Evolutionary conservation across 1,284 basidiomycete species (phyloP).

Genomic region (Rhodotorula glutinis): DNA sequence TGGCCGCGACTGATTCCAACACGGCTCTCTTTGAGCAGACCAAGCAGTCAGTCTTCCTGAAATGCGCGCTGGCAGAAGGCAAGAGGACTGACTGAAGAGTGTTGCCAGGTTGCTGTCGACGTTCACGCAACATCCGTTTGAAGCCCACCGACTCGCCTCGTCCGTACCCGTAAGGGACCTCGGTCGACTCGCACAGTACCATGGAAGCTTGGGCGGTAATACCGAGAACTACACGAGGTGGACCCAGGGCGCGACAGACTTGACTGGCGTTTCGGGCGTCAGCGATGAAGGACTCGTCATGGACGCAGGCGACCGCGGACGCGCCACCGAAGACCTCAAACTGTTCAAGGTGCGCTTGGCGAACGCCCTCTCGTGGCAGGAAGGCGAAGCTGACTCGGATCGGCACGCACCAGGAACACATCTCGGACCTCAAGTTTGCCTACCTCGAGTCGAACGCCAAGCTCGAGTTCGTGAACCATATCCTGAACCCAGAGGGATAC

Average conservation of each 20-base stretch:
- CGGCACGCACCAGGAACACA: constrained; percentile 18
- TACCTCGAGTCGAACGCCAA: constrained; percentile 38
- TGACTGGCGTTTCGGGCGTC: constrained; percentile 17
- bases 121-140: constrained; percentile 12
- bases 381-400: background rate
- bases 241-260: constrained; percentile 17
- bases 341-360: constrained; percentile 32
- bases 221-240: constrained; percentile 30
- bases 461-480: constrained; percentile 29
- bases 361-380: background rate
- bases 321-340: constrained; percentile 28
- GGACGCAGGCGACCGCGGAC: constrained; percentile 25
- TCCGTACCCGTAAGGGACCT: constrained; percentile 17
- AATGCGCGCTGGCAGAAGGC: too few relatives aligned
- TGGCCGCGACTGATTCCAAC: constrained; percentile 8
- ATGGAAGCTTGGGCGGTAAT: background rate
- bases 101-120: constrained; percentile 8
- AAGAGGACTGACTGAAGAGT: background rate
- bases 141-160: constrained; percentile 16
- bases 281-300: constrained; percentile 29
- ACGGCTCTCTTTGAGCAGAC: constrained; percentile 26
- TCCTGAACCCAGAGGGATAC: constrained; percentile 14
- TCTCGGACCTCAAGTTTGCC: constrained; percentile 40
- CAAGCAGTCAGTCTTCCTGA: constrained; percentile 18
- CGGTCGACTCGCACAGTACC: background rate